These are phyloP conservation scores for Magnaporthiopsis poae DNA, from an alignment of 2,329 filamentous ascomycete species.

Conservation along the genomic window DNA sequence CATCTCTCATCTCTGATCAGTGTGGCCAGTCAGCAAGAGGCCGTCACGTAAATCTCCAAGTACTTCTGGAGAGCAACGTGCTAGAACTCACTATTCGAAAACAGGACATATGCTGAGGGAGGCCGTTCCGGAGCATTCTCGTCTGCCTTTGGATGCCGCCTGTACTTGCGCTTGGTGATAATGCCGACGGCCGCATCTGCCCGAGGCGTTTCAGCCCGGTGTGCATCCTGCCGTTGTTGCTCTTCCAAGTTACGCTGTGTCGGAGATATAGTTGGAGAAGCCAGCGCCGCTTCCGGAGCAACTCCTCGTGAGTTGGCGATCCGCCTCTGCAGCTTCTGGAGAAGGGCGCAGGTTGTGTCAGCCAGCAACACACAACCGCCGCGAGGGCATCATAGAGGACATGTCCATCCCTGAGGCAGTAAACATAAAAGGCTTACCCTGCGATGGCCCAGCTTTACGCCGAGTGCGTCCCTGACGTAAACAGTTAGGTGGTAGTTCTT, in stretches of 20 bases:
- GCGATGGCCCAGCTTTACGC: constrained; percentile 71
- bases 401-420: neutral
- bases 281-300: constrained; percentile 42
- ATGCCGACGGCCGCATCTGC: constrained; percentile 33
- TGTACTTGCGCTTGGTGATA: constrained; percentile 61
- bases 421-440: constrained; percentile 42
- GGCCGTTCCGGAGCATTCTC: constrained; percentile 71
- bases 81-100: constrained; percentile 66
- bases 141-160: constrained; percentile 66
- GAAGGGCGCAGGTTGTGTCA: neutral
- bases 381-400: neutral
- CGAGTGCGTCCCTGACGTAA: constrained; percentile 52
- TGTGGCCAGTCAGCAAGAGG: neutral
- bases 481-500: constrained; percentile 7
- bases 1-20: constrained; percentile 61
- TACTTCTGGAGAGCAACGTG: neutral
- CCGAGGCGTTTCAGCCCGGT: constrained; percentile 35
- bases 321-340: constrained; percentile 69
- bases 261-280: constrained; percentile 32
- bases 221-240: constrained; percentile 43
- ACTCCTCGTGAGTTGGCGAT: constrained; percentile 66
- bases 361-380: neutral
- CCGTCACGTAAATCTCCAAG: accelerated
- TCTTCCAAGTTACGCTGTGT: constrained; percentile 35
- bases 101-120: constrained; percentile 74